Percentiles rank a stretch among this genome's conserved stretches.
phyloP scores from a whole-genome alignment of 495 filamentous ascomycete genomes.

The Haplographium delicatum region DNA sequence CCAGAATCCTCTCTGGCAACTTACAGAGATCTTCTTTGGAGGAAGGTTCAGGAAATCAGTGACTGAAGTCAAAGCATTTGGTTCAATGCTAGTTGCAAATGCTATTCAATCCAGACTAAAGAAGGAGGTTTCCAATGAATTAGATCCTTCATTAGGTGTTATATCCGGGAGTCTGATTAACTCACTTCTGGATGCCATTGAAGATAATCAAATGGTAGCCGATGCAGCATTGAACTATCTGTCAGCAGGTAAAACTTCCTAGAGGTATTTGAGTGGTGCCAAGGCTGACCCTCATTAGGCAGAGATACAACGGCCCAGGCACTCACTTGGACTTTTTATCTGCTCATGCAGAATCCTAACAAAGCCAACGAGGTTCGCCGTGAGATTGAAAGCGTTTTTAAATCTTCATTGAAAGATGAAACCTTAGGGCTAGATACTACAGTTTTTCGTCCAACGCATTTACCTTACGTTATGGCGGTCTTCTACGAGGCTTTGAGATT shows the following conservation, averaged over 20 bases:
- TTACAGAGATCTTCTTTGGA: conserved; percentile 49
- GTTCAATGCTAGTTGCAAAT: conserved; percentile 43
- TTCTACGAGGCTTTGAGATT: conserved; percentile 53
- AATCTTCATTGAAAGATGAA: conserved; percentile 1
- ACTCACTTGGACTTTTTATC: conserved; percentile 54
- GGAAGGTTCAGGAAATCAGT: conserved; percentile 40
- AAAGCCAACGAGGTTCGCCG: conserved; percentile 33
- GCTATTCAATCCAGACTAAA: conserved; percentile 33
- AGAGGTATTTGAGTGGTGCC: not conserved
- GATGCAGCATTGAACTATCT: conserved; percentile 59
- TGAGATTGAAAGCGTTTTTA: conserved; percentile 30
- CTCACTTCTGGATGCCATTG: conserved; percentile 48
- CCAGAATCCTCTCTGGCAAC: conserved; percentile 54
- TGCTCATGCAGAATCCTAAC: conserved; percentile 44
- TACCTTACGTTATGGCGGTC: conserved; percentile 51
- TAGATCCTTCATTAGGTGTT: conserved; percentile 30
- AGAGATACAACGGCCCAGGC: conserved; percentile 58
- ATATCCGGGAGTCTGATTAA: conserved; percentile 51
- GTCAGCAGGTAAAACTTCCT: conserved; percentile 41
- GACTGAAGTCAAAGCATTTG: conserved; percentile 42
- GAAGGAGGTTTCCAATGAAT: conserved; percentile 4
- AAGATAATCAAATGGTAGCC: conserved; percentile 42
- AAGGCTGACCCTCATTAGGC: conserved; percentile 29
- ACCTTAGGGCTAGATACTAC: conserved; percentile 27
- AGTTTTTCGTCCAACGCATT: conserved; percentile 33